Conservation (phyloP, 768 basidiomycete species). For the Coprinopsis marcescibilis region DNA sequence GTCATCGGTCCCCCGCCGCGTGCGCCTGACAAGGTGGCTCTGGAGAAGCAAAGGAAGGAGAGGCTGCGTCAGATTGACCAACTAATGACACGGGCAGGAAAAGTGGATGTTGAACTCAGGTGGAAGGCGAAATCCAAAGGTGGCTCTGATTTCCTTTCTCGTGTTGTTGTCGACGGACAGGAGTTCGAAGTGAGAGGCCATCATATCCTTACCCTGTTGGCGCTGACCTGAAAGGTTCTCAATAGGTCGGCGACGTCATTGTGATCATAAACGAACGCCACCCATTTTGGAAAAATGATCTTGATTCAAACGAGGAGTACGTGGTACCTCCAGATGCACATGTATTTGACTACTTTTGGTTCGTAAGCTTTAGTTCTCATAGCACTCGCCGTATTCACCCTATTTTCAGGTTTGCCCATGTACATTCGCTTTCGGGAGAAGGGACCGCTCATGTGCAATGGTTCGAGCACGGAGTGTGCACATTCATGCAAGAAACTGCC, state of each 20-base stretch:
- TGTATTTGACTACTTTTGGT: slow-evolving; percentile 8
- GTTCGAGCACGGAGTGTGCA: no score
- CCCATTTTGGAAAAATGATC: slow-evolving; percentile 2
- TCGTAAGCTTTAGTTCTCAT: not conserved
- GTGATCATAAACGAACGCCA: not conserved
- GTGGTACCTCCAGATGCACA: not conserved
- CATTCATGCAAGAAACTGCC: no score
- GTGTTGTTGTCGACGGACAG: slow-evolving; percentile 37
- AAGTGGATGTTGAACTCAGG: slow-evolving; percentile 6
- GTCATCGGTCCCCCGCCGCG: slow-evolving; percentile 46
- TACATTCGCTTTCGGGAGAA: no score
- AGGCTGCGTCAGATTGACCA: not conserved
- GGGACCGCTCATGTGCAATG: no score
- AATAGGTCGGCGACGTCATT: slow-evolving; percentile 9
- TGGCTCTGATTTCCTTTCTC: slow-evolving; percentile 29
- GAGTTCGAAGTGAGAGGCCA: slow-evolving; percentile 31
- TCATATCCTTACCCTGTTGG: no score
- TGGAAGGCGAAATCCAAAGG: slow-evolving; percentile 30
- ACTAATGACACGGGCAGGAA: not conserved
- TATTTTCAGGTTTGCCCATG: no score
- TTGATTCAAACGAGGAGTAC: not conserved
- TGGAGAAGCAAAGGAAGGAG: not conserved
- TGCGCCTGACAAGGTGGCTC: slow-evolving; percentile 18
- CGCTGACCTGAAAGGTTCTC: not conserved
- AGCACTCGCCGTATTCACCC: not conserved